Percentiles rank a stretch among this genome's conserved stretches.
Evolutionary conservation across 73 alveolate species (phyloP).

Genomic region (Tetrahymena thermophila): DNA sequence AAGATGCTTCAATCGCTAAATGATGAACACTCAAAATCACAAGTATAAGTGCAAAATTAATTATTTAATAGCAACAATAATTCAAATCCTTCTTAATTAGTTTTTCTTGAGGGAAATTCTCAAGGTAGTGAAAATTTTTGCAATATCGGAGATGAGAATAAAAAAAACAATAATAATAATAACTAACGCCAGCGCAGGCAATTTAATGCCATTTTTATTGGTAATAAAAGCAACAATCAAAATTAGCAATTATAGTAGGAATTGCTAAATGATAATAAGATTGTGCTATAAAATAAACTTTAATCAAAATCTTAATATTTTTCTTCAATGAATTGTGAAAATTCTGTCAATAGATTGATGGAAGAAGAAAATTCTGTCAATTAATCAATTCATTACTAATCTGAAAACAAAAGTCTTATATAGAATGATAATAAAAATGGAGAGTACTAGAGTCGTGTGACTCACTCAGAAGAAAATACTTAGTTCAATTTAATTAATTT

Average conservation of each 20-base stretch:
- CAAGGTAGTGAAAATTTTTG: not conserved
- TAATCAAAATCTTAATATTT: not conserved
- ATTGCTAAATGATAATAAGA: not conserved
- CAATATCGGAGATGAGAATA: not conserved
- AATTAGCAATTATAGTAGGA: not conserved
- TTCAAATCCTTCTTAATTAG: not conserved
- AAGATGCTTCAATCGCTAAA: not conserved
- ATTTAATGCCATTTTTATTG: not conserved
- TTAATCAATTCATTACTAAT: not conserved
- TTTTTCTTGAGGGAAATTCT: not conserved
- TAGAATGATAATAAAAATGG: not conserved
- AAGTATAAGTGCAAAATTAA: not conserved
- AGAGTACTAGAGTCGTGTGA: not conserved
- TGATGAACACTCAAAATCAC: not conserved
- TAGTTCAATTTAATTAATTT: not conserved
- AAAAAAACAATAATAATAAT: not conserved
- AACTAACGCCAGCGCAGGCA: not conserved
- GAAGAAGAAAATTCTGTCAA: not conserved
- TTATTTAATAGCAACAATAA: not conserved
- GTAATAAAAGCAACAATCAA: not conserved
- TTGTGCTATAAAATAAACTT: not conserved
- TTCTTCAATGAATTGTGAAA: not conserved
- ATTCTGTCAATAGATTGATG: not conserved
- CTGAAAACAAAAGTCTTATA: not conserved
- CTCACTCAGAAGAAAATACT: not conserved